Percentiles rank a stretch among this genome's conserved stretches.
These are phyloP conservation scores for Alnus rubra DNA, from an alignment of 306 rosid genomes.

Conservation along the genomic window DNA sequence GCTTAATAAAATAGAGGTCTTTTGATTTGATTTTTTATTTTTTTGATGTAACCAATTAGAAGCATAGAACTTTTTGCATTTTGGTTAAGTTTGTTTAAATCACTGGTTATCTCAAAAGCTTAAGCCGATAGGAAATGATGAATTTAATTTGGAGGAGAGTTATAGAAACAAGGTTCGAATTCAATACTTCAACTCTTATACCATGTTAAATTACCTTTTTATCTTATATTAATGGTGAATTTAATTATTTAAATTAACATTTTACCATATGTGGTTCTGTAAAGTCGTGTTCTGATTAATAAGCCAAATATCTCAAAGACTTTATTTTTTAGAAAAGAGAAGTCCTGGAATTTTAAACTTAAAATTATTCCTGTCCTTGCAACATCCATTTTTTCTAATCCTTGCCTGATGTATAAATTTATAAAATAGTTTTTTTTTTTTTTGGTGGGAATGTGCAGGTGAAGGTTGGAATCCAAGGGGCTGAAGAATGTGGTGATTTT, in stretches of 20 bases:
- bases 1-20: background rate
- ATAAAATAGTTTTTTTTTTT: conserved; percentile 13
- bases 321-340: background rate
- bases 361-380: background rate
- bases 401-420: background rate
- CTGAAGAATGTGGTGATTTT: conserved; percentile 72
- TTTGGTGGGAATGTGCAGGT: conserved; percentile 55
- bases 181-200: too few relatives aligned
- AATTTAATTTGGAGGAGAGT: too few relatives aligned
- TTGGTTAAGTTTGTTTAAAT: background rate
- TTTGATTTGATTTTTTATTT: too few relatives aligned
- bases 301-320: background rate
- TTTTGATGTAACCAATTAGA: background rate
- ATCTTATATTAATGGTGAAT: too few relatives aligned
- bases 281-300: background rate
- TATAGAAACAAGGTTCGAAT: too few relatives aligned
- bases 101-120: too few relatives aligned
- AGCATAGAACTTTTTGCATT: background rate
- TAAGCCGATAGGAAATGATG: too few relatives aligned
- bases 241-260: too few relatives aligned
- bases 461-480: conserved; percentile 73
- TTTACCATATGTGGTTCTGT: background rate
- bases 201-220: too few relatives aligned
- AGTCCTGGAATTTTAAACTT: background rate
- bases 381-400: background rate